phyloP scores from a whole-genome alignment of 805 yeast genomes.

The Yamadazyma insecticola region DNA sequence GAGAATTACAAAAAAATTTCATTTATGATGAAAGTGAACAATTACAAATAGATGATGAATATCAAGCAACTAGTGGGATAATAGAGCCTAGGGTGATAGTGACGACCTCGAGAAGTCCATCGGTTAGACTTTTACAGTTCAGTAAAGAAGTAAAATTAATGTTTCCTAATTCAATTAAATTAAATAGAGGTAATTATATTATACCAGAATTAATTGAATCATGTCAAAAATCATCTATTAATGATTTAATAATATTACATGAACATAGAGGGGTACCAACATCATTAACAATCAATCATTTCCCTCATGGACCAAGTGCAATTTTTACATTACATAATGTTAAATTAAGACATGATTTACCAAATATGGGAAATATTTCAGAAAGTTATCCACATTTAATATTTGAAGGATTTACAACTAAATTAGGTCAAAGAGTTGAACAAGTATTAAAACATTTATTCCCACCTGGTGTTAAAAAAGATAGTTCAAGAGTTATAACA shows the following conservation, averaged over 20 bases:
- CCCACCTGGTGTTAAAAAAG: slow-evolving; percentile 95
- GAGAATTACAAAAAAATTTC: slow-evolving; percentile 71
- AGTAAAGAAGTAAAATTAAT: slow-evolving; percentile 86
- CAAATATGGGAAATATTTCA: slow-evolving; percentile 79
- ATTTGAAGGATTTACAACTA: slow-evolving; percentile 82
- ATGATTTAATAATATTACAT: slow-evolving; percentile 82
- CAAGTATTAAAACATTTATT: slow-evolving; percentile 81
- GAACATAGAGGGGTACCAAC: slow-evolving; percentile 99
- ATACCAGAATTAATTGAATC: slow-evolving; percentile 81
- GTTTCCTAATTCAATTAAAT: slow-evolving; percentile 83
- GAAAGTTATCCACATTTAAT: slow-evolving; percentile 93
- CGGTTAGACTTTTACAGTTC: slow-evolving; percentile 80
- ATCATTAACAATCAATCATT: slow-evolving; percentile 84
- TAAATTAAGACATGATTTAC: slow-evolving; percentile 86
- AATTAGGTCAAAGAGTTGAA: slow-evolving; percentile 77
- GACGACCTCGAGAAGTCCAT: slow-evolving; percentile 91
- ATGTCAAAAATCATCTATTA: slow-evolving; percentile 73
- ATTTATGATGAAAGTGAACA: slow-evolving; percentile 80
- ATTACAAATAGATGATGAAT: slow-evolving; percentile 82
- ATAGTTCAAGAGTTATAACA: slow-evolving; percentile 85
- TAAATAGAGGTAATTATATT: slow-evolving; percentile 90
- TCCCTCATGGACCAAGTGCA: slow-evolving; percentile 98
- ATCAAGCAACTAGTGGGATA: slow-evolving; percentile 79
- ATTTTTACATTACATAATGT: slow-evolving; percentile 93
- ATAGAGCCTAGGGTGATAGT: slow-evolving; percentile 87